Conservation (phyloP, 192 early-diverging fungal species). For the Ambispora gerdemannii region DNA sequence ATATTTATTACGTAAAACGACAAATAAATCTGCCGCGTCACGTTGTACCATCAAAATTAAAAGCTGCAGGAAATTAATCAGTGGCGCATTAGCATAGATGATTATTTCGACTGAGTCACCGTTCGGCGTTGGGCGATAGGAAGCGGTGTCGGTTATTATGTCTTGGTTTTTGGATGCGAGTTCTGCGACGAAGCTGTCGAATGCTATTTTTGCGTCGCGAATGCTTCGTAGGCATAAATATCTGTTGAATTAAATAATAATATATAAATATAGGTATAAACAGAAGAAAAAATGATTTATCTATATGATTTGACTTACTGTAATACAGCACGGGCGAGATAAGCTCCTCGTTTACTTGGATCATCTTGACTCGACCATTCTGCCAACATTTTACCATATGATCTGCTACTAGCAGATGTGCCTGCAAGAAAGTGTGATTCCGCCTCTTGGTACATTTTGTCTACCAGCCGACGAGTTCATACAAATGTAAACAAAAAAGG, state of each 20-base stretch:
- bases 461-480: slow-evolving; percentile 38
- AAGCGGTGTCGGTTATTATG: slow-evolving; percentile 37
- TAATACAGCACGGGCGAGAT: slow-evolving; percentile 73
- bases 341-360: slow-evolving; percentile 68
- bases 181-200: slow-evolving; percentile 14
- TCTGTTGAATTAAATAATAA: slow-evolving; percentile 31
- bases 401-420: slow-evolving; percentile 72
- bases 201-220: slow-evolving; percentile 30
- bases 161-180: background rate
- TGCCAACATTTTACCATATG: slow-evolving; percentile 68
- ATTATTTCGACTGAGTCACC: slow-evolving; percentile 33
- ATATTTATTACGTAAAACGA: slow-evolving; percentile 32
- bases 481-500: background rate
- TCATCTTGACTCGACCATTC: slow-evolving; percentile 70
- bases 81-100: slow-evolving; percentile 42
- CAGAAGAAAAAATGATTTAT: background rate
- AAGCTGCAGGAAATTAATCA: slow-evolving; percentile 66
- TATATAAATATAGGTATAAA: slow-evolving; percentile 31
- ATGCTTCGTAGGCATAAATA: slow-evolving; percentile 18
- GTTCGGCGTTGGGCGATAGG: slow-evolving; percentile 42
- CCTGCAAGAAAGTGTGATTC: slow-evolving; percentile 86
- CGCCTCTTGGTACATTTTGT: slow-evolving; percentile 71
- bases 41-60: slow-evolving; percentile 65
- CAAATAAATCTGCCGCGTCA: slow-evolving; percentile 50
- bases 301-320: slow-evolving; percentile 55